A percentile compares a stretch with the other conserved stretches of the same genome.
Evolutionary conservation across 176 grass and related monocot species (phyloP).

Genomic region (Alopecurus myosuroides): DNA sequence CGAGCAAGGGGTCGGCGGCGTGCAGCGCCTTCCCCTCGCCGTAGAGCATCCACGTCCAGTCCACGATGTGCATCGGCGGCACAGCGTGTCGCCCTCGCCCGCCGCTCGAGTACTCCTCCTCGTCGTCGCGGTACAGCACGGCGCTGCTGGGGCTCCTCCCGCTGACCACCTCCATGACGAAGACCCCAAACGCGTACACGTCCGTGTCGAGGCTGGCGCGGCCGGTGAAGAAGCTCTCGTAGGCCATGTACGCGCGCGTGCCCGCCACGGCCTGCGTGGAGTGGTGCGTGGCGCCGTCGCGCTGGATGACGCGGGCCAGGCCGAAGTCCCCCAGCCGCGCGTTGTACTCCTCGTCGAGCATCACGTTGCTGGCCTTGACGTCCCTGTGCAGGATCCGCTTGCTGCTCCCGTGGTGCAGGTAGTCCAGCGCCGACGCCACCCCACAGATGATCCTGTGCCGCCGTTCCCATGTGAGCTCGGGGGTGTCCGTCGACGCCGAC

Average conservation of each 20-base stretch:
- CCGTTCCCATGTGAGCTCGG: conserved; percentile 44
- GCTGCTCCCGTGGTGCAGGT: conserved; percentile 59
- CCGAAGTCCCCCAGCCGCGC: conserved; percentile 58
- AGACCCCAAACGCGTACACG: conserved; percentile 46
- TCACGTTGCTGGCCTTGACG: conserved; percentile 66
- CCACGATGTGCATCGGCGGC: conserved; percentile 6
- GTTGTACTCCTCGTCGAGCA: conserved; percentile 46
- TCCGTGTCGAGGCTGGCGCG: conserved; percentile 53
- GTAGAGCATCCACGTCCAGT: conserved; percentile 12
- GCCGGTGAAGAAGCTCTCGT: conserved; percentile 63
- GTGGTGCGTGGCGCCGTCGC: conserved; percentile 47
- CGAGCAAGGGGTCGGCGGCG: background rate
- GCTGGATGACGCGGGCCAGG: conserved; percentile 45
- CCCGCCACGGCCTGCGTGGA: conserved; percentile 47
- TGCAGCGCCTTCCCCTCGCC: background rate
- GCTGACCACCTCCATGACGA: conserved; percentile 54
- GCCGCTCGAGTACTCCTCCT: background rate
- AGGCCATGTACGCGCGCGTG: conserved; percentile 48
- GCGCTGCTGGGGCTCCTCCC: conserved; percentile 19
- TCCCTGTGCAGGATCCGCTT: conserved; percentile 46
- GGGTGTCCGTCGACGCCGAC: background rate
- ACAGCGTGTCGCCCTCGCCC: background rate
- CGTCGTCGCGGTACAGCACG: background rate
- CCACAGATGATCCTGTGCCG: conserved; percentile 40
- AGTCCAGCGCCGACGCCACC: conserved; percentile 51